Evolutionary conservation across 768 basidiomycete species (phyloP).

Genomic region (Agrocybe praecox): DNA sequence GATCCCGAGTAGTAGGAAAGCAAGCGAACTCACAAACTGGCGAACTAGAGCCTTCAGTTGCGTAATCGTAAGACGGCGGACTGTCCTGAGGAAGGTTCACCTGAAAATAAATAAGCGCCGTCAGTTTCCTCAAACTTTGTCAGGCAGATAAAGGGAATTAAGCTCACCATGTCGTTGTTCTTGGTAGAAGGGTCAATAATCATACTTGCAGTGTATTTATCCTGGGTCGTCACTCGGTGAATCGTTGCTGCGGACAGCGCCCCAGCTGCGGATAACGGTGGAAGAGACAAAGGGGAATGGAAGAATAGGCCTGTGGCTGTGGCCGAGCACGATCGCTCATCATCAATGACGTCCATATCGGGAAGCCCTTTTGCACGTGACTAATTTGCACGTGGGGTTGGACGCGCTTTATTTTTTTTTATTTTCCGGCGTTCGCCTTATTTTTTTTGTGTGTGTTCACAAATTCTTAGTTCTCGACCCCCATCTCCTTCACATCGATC

Average conservation of each 20-base stretch:
- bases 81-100: slow-evolving; percentile 28
- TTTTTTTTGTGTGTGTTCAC: slow-evolving; percentile 8
- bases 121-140: background rate
- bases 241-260: slow-evolving; percentile 8
- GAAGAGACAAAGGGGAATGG: background rate
- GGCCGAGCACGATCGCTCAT: background rate
- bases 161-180: slow-evolving; percentile 25
- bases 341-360: too few species aligned
- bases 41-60: slow-evolving; percentile 27
- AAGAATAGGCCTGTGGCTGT: background rate
- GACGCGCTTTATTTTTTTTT: slow-evolving; percentile 15
- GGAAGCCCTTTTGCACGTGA: slow-evolving; percentile 8
- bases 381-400: slow-evolving; percentile 12
- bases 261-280: background rate
- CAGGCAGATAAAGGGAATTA: background rate
- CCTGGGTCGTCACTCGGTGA: background rate
- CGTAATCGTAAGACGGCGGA: slow-evolving; percentile 54
- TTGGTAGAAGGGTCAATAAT: slow-evolving; percentile 26
- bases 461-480: slow-evolving; percentile 2
- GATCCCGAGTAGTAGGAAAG: background rate
- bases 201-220: slow-evolving; percentile 19
- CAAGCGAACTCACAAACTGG: slow-evolving; percentile 24
- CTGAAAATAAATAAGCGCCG: slow-evolving; percentile 10
- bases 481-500: slow-evolving; percentile 15
- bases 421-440: slow-evolving; percentile 3